phyloP scores from a whole-genome alignment of 306 rosid genomes.

The Cucurbita maxima region DNA sequence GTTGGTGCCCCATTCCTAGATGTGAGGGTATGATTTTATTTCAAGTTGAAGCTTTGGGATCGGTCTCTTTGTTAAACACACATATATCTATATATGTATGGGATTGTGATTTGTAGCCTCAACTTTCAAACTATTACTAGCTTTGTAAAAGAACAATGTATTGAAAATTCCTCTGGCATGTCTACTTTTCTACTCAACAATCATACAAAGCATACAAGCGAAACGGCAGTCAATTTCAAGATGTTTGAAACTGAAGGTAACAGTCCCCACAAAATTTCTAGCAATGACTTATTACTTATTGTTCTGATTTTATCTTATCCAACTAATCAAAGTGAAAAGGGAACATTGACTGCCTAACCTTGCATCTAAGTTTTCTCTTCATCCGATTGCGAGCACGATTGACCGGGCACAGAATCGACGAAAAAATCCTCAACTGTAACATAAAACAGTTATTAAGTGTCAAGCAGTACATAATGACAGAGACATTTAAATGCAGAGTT shows the following conservation, averaged over 20 bases:
- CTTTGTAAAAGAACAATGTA: neutral
- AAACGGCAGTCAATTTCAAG: neutral
- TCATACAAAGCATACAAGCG: neutral
- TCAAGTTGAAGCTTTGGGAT: too few relatives aligned
- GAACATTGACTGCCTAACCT: neutral
- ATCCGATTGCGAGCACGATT: slow-evolving; percentile 26
- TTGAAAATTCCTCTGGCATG: neutral
- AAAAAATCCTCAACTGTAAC: slow-evolving; percentile 83
- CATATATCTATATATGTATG: too few relatives aligned
- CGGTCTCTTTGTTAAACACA: too few relatives aligned
- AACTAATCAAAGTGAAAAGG: neutral
- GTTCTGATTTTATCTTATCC: neutral
- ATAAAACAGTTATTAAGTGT: neutral
- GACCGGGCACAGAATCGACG: slow-evolving; percentile 66
- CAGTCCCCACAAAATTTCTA: slow-evolving; percentile 2
- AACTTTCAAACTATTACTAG: neutral
- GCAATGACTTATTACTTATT: neutral
- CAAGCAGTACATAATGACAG: neutral
- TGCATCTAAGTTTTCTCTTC: slow-evolving; percentile 53
- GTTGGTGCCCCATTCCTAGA: too few relatives aligned
- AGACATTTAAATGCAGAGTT: neutral
- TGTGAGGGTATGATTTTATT: too few relatives aligned
- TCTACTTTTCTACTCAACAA: neutral
- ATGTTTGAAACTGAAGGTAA: neutral
- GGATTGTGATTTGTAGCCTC: neutral